Base-by-base conservation (phyloP, 2,329 filamentous ascomycete species). In the Arthrobotrys iridis region DNA sequence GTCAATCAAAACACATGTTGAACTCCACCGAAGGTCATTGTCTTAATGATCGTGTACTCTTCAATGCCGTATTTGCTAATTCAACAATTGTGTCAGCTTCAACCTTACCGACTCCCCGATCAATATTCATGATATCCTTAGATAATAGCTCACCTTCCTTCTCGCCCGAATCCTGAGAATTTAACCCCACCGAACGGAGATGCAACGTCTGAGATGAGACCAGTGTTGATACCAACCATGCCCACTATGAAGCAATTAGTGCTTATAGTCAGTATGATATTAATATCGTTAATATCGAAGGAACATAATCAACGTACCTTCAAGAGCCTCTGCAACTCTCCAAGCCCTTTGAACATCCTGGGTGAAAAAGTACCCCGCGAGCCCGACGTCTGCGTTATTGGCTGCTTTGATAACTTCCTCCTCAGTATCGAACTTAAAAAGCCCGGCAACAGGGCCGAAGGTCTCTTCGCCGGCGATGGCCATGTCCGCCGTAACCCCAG, bases 321-420 rank as follows among this genome's bases (percentile, higher is more conserved):
- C 91, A 40, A 96, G 83, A 13, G 86, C 85, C 83, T 91, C 89
- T 0, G 89, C 87, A 0, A 92, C 86, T 52, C 89, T 85, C 78
- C 85, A 83, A 26, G 88, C 85, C 4, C 89, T 83, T 79, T 86
- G 84, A 10, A 91, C 76, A 79, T 91, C 87, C 57, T 84, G 83
- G 4, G 88, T 93, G 85, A 92, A 98, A 85, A 99, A 97, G 84
- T 98, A 98, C 0, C 92, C 94, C 0, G 94, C 95, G 35, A 99
- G 86, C 0, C 95, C 95, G 37, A 98, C 93, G 60, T 94, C 89
- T 0, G 92, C 86, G 2, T 82, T 79, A 82, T 99, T 99, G 2
- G 95, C 94, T 78, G 94, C 83, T 77, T 87, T 85, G 28, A 98
- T 88, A 3, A 97, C 95, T 80, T 98, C 93, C 62, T 91, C 89